Evolutionary conservation across 768 basidiomycete species (phyloP).

Genomic region (Paxillus involutus): DNA sequence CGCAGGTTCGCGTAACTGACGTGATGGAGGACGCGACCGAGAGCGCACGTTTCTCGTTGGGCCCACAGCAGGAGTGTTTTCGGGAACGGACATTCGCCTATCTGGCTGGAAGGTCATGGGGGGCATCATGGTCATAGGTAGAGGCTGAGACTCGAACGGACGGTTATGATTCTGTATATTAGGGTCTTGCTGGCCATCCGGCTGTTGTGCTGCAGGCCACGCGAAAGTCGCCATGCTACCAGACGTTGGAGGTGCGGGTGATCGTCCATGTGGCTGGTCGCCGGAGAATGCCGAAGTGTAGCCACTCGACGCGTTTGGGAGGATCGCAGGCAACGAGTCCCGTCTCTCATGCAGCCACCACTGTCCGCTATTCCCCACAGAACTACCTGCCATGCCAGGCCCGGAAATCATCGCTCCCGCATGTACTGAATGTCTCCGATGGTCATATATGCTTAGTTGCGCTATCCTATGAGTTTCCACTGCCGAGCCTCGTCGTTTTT

Average conservation of each 20-base stretch:
- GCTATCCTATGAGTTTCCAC: conserved; percentile 77
- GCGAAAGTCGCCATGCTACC: conserved; percentile 68
- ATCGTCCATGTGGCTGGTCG: conserved; percentile 64
- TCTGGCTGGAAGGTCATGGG: conserved; percentile 60
- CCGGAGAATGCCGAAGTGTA: conserved; percentile 59
- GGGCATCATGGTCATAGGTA: conserved; percentile 52
- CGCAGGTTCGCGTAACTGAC: conserved; percentile 43
- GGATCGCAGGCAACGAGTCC: conserved; percentile 70
- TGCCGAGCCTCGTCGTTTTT: conserved; percentile 82
- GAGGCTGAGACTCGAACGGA: conserved; percentile 49
- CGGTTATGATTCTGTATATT: conserved; percentile 41
- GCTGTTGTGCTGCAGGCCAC: conserved; percentile 58
- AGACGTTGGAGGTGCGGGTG: conserved; percentile 55
- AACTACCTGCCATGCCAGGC: conserved; percentile 25
- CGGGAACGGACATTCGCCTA: conserved; percentile 77
- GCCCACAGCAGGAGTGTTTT: conserved; percentile 45
- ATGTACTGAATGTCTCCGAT: conserved; percentile 77
- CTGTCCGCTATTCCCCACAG: conserved; percentile 29
- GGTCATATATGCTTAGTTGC: conserved; percentile 67
- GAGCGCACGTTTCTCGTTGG: conserved; percentile 59
- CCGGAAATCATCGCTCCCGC: conserved; percentile 44
- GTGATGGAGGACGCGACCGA: conserved; percentile 71
- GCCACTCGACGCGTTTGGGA: conserved; percentile 57
- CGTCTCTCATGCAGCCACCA: conserved; percentile 71
- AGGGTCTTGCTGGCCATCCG: conserved; percentile 47